Evolutionary conservation across 108 stramenopile genomes (phyloP).

Genomic region (Pseudonitzschia multiseries): DNA sequence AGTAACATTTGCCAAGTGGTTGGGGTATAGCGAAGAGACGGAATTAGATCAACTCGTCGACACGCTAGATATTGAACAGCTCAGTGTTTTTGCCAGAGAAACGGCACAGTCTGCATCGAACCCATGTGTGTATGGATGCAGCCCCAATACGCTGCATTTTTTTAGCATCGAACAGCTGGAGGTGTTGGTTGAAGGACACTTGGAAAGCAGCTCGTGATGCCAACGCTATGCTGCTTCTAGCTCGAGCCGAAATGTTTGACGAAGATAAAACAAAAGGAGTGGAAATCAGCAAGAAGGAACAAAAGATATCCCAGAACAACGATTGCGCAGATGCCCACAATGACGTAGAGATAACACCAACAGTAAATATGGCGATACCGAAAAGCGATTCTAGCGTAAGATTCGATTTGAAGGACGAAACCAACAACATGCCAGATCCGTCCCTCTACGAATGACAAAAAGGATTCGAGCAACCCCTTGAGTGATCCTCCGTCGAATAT

Average conservation of each 20-base stretch:
- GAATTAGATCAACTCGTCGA: constrained; percentile 16
- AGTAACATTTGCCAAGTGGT: constrained; percentile 15
- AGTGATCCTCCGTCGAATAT: background rate
- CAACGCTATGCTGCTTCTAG: constrained; percentile 49
- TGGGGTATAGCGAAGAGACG: constrained; percentile 32
- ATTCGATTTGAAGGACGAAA: background rate
- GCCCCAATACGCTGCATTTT: constrained; percentile 43
- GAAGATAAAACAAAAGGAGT: background rate
- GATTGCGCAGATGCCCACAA: background rate
- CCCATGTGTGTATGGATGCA: constrained; percentile 74
- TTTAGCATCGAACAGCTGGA: constrained; percentile 54
- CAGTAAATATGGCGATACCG: background rate
- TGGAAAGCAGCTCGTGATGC: constrained; percentile 52
- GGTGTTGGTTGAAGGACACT: constrained; percentile 59
- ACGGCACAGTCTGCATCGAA: constrained; percentile 32
- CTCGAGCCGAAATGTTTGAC: constrained; percentile 18
- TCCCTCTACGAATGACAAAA: background rate
- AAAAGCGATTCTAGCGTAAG: background rate
- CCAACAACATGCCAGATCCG: background rate
- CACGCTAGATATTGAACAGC: constrained; percentile 72
- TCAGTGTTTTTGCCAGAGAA: constrained; percentile 75
- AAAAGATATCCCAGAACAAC: background rate
- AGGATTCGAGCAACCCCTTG: background rate
- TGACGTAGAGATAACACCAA: background rate
- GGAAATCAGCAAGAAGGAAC: background rate